These are phyloP conservation scores for Didymella pomorum DNA, from an alignment of 2,329 filamentous ascomycete genomes.

Conservation along the genomic window DNA sequence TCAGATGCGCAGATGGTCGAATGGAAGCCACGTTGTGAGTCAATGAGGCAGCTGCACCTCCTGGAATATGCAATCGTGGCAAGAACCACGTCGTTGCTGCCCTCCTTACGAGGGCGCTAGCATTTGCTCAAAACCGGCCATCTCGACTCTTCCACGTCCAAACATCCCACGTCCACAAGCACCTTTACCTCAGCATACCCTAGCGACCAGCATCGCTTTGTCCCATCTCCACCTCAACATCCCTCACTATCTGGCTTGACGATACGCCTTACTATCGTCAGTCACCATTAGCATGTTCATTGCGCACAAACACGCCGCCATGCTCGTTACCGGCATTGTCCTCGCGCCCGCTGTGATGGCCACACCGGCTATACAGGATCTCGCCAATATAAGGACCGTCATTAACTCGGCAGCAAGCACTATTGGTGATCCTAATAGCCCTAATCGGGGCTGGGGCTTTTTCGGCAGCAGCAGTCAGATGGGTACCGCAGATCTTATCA, in stretches of 20 bases:
- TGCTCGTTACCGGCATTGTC: slow-evolving; percentile 41
- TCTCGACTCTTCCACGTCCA: neutral
- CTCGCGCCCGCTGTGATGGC: slow-evolving; percentile 34
- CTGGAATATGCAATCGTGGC: neutral
- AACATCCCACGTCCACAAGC: slow-evolving; percentile 4
- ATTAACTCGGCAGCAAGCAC: slow-evolving; percentile 41
- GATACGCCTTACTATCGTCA: slow-evolving; percentile 1
- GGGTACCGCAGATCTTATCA: slow-evolving; percentile 44
- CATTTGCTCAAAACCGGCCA: neutral
- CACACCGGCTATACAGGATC: slow-evolving; percentile 41
- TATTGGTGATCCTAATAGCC: slow-evolving; percentile 40
- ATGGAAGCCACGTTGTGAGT: neutral
- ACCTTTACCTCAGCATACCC: slow-evolving; percentile 24
- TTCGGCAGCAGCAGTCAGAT: slow-evolving; percentile 26
- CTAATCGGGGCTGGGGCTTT: slow-evolving; percentile 39
- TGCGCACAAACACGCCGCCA: slow-evolving; percentile 17
- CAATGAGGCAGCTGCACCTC: neutral
- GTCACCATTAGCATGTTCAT: slow-evolving; percentile 11
- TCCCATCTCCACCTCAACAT: slow-evolving; percentile 11
- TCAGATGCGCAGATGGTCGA: neutral
- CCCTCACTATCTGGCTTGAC: slow-evolving; percentile 13
- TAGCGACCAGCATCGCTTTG: slow-evolving; percentile 28
- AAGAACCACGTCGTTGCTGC: neutral
- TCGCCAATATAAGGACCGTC: slow-evolving; percentile 37
- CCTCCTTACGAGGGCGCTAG: neutral